These are phyloP conservation scores for Candida dendrica DNA, from an alignment of 805 yeast genomes.

Conservation along the genomic window DNA sequence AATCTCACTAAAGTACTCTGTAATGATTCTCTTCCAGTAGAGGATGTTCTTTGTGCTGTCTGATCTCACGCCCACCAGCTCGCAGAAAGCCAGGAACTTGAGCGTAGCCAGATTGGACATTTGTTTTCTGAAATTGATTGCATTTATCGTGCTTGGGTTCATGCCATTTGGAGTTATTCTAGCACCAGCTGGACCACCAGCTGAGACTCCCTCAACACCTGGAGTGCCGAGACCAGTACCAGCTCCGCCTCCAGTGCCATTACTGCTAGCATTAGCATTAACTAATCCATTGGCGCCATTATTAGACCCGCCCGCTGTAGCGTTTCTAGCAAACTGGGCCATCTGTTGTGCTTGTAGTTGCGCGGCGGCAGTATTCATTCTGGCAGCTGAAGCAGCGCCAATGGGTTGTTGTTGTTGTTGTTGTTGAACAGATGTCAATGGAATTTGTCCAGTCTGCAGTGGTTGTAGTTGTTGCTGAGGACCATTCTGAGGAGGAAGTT, in stretches of 20 bases:
- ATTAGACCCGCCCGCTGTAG: background rate
- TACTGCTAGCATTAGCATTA: background rate
- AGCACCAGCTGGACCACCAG: background rate
- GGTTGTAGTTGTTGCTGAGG: constrained; percentile 2
- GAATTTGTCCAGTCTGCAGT: background rate
- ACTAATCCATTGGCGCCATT: background rate
- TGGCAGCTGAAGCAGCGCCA: background rate
- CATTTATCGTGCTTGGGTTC: constrained; percentile 6
- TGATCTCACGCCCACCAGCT: constrained; percentile 34
- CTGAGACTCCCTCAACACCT: no score
- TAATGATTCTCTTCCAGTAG: constrained; percentile 43
- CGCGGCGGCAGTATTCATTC: background rate
- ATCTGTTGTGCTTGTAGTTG: background rate
- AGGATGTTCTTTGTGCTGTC: constrained; percentile 36
- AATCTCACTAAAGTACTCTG: constrained; percentile 45
- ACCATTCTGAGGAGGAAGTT: background rate
- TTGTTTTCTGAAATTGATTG: constrained; percentile 26
- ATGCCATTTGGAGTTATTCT: background rate
- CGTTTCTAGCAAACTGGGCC: background rate
- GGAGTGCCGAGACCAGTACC: no score
- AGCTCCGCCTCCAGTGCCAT: no score
- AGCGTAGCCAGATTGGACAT: constrained; percentile 44
- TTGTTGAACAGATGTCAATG: background rate
- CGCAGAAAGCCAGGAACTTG: constrained; percentile 43
- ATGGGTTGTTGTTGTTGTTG: constrained; percentile 1